These are phyloP conservation scores for Meyerozyma athensensis DNA, from an alignment of 1,139 yeast genomes.

Conservation along the genomic window DNA sequence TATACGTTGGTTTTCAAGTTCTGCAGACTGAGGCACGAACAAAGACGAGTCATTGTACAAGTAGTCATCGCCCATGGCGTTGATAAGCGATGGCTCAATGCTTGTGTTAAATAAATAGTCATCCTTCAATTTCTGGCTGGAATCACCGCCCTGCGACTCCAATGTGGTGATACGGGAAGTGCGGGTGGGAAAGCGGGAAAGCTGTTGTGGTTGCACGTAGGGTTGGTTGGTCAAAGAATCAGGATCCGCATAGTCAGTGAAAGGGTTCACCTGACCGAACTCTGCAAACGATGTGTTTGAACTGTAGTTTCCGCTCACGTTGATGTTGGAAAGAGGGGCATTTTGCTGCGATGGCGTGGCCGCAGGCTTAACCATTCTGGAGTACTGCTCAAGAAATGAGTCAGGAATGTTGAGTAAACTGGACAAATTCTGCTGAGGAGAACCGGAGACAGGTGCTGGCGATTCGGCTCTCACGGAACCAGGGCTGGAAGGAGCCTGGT, in stretches of 20 bases:
- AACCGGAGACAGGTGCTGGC: slow-evolving; percentile 3
- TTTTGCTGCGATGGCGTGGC: background rate
- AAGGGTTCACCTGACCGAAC: slow-evolving; percentile 21
- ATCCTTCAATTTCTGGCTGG: slow-evolving; percentile 25
- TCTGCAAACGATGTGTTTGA: background rate
- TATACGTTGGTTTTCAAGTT: slow-evolving; percentile 13
- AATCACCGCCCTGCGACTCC: slow-evolving; percentile 19
- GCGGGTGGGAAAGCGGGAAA: slow-evolving; percentile 10
- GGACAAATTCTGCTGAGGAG: slow-evolving; percentile 17
- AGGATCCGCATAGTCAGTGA: slow-evolving; percentile 37
- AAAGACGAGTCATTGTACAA: slow-evolving; percentile 23
- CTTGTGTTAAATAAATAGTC: slow-evolving; percentile 40
- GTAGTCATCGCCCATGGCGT: slow-evolving; percentile 17
- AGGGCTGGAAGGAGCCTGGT: slow-evolving; percentile 37
- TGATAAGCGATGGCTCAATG: slow-evolving; percentile 40
- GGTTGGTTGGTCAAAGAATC: slow-evolving; percentile 26
- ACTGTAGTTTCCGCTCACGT: background rate
- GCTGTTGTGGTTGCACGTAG: slow-evolving; percentile 7
- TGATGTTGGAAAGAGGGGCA: background rate
- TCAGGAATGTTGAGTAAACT: slow-evolving; percentile 30
- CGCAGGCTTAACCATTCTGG: slow-evolving; percentile 5
- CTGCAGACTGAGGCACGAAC: slow-evolving; percentile 21
- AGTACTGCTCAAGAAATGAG: slow-evolving; percentile 26
- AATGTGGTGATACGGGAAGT: slow-evolving; percentile 11
- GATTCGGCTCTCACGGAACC: background rate